Percentiles rank a stretch among this genome's conserved stretches.
phyloP scores from a whole-genome alignment of 345 rosid species.

The Salix purpurea region DNA sequence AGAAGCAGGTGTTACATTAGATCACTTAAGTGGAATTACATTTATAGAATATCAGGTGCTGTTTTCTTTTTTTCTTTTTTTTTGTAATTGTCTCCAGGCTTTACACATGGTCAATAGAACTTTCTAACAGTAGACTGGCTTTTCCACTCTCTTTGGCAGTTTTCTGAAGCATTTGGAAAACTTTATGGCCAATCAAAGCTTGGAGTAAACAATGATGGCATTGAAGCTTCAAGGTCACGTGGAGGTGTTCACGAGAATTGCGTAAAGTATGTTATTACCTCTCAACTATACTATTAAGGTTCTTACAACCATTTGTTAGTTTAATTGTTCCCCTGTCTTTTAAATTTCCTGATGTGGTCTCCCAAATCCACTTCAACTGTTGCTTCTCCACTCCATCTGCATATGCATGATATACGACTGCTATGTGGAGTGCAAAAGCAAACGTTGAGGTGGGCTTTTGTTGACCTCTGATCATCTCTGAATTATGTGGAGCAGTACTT shows the following conservation, averaged over 20 bases:
- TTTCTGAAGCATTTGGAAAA: conserved; percentile 94
- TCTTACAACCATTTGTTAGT: neutral
- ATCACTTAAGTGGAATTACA: neutral
- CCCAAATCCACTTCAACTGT: neutral
- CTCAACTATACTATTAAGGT: neutral
- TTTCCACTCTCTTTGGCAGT: conserved; percentile 33
- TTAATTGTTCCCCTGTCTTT: neutral
- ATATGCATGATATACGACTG: neutral
- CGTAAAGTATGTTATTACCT: conserved; percentile 53
- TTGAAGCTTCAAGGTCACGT: conserved; percentile 51
- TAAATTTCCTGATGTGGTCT: neutral
- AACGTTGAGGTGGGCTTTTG: neutral
- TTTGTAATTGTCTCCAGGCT: neutral
- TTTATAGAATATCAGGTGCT: neutral
- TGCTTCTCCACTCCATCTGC: neutral
- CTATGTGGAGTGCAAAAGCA: neutral
- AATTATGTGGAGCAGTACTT: neutral
- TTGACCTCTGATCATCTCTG: neutral
- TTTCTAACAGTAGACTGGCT: too few species aligned
- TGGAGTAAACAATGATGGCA: conserved; percentile 54
- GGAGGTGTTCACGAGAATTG: conserved; percentile 83
- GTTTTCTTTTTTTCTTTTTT: neutral
- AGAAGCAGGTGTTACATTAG: neutral
- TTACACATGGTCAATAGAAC: too few species aligned
- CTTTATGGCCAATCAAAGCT: conserved; percentile 79